These are phyloP conservation scores for Monilinia laxa DNA, from an alignment of 2,329 filamentous ascomycete genomes.

Conservation along the genomic window DNA sequence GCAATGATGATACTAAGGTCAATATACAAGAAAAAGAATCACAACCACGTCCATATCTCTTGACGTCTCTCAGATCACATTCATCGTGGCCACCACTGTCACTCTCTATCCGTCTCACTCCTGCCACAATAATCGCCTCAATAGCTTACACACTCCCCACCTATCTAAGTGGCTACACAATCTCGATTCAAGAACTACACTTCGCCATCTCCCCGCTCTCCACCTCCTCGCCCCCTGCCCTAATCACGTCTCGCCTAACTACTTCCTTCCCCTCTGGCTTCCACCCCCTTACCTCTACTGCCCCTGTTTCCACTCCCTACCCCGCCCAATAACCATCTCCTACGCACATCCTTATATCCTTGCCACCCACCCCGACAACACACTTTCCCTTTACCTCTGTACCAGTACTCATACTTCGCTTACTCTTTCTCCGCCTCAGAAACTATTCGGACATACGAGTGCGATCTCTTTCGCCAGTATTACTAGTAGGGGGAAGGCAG, in stretches of 20 bases:
- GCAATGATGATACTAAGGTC: not conserved
- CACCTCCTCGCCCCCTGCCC: not conserved
- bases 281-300: not conserved
- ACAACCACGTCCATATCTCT: conserved; percentile 46
- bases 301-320: not conserved
- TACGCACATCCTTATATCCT: conserved; percentile 68
- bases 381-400: conserved; percentile 67
- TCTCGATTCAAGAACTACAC: conserved; percentile 76
- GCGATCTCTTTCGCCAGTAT: conserved; percentile 67
- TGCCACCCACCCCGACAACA: conserved; percentile 69
- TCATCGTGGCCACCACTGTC: conserved; percentile 76
- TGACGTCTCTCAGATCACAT: conserved; percentile 79
- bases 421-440: conserved; percentile 57
- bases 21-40: conserved; percentile 2
- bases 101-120: conserved; percentile 72
- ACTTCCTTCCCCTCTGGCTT: conserved; percentile 10
- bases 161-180: conserved; percentile 76
- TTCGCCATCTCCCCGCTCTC: conserved; percentile 19
- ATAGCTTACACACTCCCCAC: conserved; percentile 84
- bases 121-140: conserved; percentile 68
- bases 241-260: conserved; percentile 11
- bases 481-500: conserved; percentile 66
- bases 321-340: conserved; percentile 35
- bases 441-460: conserved; percentile 72
- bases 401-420: conserved; percentile 57